Conservation (phyloP, 2,329 filamentous ascomycete species). For the Phialophora macrospora region DNA sequence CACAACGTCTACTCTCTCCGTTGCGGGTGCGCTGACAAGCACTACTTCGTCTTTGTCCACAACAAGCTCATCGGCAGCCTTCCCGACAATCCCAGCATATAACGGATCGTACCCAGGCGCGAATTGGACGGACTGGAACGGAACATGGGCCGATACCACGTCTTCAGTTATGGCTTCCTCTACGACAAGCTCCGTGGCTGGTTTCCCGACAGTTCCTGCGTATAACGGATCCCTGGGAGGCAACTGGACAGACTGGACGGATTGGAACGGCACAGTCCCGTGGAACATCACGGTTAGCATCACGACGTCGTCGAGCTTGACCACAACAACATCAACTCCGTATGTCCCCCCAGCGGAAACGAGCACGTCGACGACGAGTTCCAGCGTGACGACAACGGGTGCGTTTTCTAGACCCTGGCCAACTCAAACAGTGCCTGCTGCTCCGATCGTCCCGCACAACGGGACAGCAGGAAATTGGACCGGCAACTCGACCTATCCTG, state of each 20-base stretch:
- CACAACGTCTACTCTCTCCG: constrained; percentile 5
- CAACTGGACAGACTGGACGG: constrained; percentile 4
- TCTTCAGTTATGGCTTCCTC: neutral
- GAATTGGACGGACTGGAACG: constrained; percentile 5
- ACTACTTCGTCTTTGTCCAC: constrained; percentile 4
- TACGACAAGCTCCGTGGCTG: neutral
- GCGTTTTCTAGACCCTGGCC: neutral
- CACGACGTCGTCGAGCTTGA: neutral
- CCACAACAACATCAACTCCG: constrained; percentile 5
- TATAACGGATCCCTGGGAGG: constrained; percentile 5
- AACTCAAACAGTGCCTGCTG: neutral
- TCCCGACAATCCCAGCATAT: constrained; percentile 1
- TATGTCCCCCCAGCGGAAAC: constrained; percentile 8
- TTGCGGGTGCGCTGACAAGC: constrained; percentile 12
- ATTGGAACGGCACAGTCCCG: constrained; percentile 9
- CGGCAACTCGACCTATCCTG: constrained; percentile 10
- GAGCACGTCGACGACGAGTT: neutral
- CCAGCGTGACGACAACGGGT: neutral
- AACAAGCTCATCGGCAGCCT: neutral
- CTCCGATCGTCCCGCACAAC: neutral
- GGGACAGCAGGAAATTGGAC: neutral
- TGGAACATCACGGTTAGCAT: neutral
- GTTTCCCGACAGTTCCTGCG: constrained; percentile 4
- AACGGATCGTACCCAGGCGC: constrained; percentile 5
- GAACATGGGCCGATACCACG: neutral